Conservation (phyloP, 495 filamentous ascomycete species). For the Lepraria neglecta region DNA sequence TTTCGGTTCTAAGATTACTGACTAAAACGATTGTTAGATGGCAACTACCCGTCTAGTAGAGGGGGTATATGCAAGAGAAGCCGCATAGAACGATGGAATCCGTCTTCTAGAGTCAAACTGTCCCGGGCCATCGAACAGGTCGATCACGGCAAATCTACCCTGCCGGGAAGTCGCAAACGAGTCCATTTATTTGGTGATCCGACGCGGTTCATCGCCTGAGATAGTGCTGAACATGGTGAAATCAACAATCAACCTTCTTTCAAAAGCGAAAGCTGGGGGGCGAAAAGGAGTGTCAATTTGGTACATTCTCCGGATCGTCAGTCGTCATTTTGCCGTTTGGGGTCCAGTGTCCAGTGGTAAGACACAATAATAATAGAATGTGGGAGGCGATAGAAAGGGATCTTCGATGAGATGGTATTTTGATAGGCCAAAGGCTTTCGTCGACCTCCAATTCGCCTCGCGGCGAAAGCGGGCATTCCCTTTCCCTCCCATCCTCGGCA, state of each 20-base stretch:
- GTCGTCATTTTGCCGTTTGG: not conserved
- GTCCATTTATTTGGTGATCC: conserved; percentile 3
- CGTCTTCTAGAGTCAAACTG: conserved; percentile 6
- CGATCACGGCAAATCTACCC: not conserved
- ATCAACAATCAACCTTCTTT: not conserved
- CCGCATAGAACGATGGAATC: conserved; percentile 10
- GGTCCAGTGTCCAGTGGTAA: not conserved
- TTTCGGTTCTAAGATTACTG: not conserved
- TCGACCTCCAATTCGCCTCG: not conserved
- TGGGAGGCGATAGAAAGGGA: not conserved
- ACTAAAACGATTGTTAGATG: too few relatives aligned
- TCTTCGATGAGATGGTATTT: not conserved
- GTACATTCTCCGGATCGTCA: not conserved
- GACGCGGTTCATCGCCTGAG: too few relatives aligned
- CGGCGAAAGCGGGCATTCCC: not conserved
- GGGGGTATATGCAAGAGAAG: conserved; percentile 13
- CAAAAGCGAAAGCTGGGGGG: not conserved
- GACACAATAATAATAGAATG: conserved; percentile 11
- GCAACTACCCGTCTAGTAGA: too few relatives aligned
- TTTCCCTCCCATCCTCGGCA: conserved; percentile 16
- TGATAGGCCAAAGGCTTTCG: conserved; percentile 14
- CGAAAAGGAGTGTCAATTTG: not conserved
- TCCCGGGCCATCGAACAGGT: not conserved
- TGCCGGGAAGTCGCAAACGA: conserved; percentile 13
- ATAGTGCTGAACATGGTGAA: not conserved